Evolutionary conservation across 176 grass and related monocot genomes (phyloP).

Genomic region (Olyra latifolia): DNA sequence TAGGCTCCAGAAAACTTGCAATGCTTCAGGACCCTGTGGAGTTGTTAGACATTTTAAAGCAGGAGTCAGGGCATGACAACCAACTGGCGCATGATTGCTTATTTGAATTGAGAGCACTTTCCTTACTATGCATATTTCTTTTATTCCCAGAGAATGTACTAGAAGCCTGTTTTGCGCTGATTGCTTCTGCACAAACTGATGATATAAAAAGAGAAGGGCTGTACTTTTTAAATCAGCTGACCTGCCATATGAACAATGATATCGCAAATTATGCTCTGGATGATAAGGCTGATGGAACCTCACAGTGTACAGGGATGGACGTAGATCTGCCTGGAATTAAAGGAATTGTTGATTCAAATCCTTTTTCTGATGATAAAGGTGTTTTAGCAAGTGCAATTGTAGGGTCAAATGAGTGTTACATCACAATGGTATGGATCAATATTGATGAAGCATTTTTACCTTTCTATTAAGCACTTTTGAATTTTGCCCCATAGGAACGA

Average conservation of each 20-base stretch:
- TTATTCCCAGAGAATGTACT: conserved; percentile 75
- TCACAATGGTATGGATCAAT: conserved; percentile 70
- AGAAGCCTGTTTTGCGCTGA: conserved; percentile 69
- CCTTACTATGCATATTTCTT: conserved; percentile 83
- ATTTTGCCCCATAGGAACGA: conserved; percentile 1
- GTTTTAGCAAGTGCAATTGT: conserved; percentile 33
- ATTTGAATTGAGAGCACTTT: conserved; percentile 67
- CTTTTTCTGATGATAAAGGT: conserved; percentile 16
- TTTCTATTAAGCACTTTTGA: conserved; percentile 15
- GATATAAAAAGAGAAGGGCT: conserved; percentile 48
- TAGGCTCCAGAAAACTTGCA: conserved; percentile 47
- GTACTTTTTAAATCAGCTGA: conserved; percentile 86
- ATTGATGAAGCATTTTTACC: conserved; percentile 26
- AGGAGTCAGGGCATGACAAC: conserved; percentile 45
- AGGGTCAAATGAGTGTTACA: conserved; percentile 60
- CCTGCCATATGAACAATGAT: conserved; percentile 50
- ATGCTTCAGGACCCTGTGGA: conserved; percentile 61
- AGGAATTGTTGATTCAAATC: conserved; percentile 35
- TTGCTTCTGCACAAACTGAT: conserved; percentile 69
- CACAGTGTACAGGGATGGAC: conserved; percentile 33
- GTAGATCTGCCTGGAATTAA: conserved; percentile 31
- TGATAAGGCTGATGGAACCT: conserved; percentile 34
- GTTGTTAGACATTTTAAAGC: conserved; percentile 59
- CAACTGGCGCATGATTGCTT: conserved; percentile 49
- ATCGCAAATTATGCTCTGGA: conserved; percentile 38